Base-by-base conservation (phyloP, 2,329 filamentous ascomycete genomes). In the Aspergillus flavus region DNA sequence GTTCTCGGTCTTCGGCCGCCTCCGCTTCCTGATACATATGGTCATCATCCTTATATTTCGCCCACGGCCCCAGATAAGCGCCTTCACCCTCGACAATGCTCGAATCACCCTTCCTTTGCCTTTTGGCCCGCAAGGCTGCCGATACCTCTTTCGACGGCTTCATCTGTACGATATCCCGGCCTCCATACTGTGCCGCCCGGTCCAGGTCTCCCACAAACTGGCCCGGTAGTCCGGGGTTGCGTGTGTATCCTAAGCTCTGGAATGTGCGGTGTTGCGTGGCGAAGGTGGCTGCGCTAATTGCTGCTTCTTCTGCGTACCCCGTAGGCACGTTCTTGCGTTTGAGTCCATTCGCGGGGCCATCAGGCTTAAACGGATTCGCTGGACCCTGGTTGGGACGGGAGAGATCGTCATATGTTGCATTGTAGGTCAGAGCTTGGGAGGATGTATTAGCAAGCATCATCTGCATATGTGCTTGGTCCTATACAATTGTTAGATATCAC, bases 41-140 rank as follows among this genome's bases (percentile, higher is more conserved):
- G 71, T 91, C 90, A 67, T 94, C 88, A 57, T 89, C 83, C 66
- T 88, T 84, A 74, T 96, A 97, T 75, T 86, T 89, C 10, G 95
- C 96, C 96, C 96, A 99, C 0, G 95, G 96, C 0, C 96, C 96
- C 43, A 96, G 86, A 78, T 99, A 99, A 53, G 93, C 90, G 59
- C 90, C 90, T 9, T 93, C 89, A 0, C 95, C 95, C 72, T 97
- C 94, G 0, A 94, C 90, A 45, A 97, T 85, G 21, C 89, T 88
- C 48, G 93, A 87, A 75, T 94, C 89, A 55, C 95, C 95, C 74
- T 95, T 97, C 69, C 83, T 88, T 78, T 98, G 93, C 64, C 95
- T 85, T 70, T 89, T 91, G n/a, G 89, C 83, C 55, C 90, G 84
- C 76, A 93, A 81, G 63, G 82, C 83, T 43, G 87, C 87, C 6